A percentile compares a stretch with the other conserved stretches of the same genome.
phyloP scores from a whole-genome alignment of 1,139 yeast species.

The Debaryomyces psychrophilus region DNA sequence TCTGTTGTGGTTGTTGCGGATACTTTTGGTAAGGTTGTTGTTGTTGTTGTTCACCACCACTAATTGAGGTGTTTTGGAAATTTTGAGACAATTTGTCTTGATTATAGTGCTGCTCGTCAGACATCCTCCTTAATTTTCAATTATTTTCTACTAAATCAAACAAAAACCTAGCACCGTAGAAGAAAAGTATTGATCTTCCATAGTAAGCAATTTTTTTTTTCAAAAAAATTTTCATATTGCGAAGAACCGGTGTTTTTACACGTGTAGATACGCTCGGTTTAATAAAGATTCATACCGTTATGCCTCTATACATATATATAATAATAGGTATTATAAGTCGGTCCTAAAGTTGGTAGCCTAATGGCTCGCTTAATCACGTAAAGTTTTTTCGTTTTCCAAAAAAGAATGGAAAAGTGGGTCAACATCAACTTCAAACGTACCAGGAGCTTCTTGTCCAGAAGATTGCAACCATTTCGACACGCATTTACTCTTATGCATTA shows the following conservation, averaged over 20 bases:
- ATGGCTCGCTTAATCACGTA: not conserved
- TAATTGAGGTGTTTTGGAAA: slow-evolving; percentile 52
- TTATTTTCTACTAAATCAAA: not conserved
- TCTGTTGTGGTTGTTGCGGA: slow-evolving; percentile 25
- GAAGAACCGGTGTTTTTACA: slow-evolving; percentile 2
- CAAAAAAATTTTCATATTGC: slow-evolving; percentile 8
- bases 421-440: not conserved
- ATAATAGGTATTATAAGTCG: not conserved
- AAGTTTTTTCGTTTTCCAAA: not conserved
- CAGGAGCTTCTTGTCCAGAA: not conserved
- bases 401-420: not conserved
- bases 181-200: not conserved
- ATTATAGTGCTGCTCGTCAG: slow-evolving; percentile 47
- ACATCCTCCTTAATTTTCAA: slow-evolving; percentile 32
- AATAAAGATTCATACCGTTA: not conserved
- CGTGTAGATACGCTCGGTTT: slow-evolving; percentile 2
- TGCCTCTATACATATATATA: not conserved
- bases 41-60: slow-evolving; percentile 21
- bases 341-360: too few relatives aligned
- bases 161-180: not conserved
- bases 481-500: slow-evolving; percentile 10
- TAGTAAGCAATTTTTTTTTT: not conserved
- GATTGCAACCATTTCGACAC: slow-evolving; percentile 9
- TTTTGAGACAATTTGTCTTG: slow-evolving; percentile 59
- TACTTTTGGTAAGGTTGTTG: slow-evolving; percentile 22